These are phyloP conservation scores for Tripterygium wilfordii DNA, from an alignment of 177 flowering plant species.

Conservation along the genomic window DNA sequence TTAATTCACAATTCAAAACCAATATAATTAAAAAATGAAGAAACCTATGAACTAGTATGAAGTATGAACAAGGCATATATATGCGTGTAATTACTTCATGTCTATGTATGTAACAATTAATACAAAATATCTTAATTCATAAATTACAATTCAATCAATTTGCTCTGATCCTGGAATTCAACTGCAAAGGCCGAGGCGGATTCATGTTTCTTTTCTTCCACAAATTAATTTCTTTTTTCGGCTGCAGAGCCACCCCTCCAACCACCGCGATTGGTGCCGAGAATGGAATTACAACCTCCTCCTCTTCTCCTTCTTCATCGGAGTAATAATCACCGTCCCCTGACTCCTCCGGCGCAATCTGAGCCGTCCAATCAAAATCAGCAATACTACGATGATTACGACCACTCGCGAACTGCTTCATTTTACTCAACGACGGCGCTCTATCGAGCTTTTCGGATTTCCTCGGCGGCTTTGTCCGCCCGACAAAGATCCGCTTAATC, in stretches of 20 bases:
- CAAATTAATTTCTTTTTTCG: conserved; percentile 54
- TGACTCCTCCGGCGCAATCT: conserved; percentile 24
- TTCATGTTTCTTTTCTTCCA: conserved; percentile 73
- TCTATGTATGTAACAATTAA: too few species aligned
- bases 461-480: too few species aligned
- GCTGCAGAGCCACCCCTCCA: conserved; percentile 34
- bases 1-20: too few species aligned
- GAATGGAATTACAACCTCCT: conserved; percentile 39
- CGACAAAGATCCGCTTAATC: conserved; percentile 22
- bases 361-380: conserved; percentile 57
- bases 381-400: conserved; percentile 42
- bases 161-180: too few species aligned
- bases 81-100: too few species aligned
- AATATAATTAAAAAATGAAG: too few species aligned
- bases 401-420: conserved; percentile 57
- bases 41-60: too few species aligned
- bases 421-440: conserved; percentile 47
- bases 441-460: conserved; percentile 3
- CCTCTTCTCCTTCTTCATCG: conserved; percentile 47
- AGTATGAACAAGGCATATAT: too few species aligned
- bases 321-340: conserved; percentile 29
- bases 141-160: too few species aligned
- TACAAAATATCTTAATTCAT: too few species aligned
- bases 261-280: conserved; percentile 63
- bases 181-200: conserved; percentile 48